Base-by-base conservation (phyloP, 441 rosid genomes). In the Rhodomyrtus psidioides region DNA sequence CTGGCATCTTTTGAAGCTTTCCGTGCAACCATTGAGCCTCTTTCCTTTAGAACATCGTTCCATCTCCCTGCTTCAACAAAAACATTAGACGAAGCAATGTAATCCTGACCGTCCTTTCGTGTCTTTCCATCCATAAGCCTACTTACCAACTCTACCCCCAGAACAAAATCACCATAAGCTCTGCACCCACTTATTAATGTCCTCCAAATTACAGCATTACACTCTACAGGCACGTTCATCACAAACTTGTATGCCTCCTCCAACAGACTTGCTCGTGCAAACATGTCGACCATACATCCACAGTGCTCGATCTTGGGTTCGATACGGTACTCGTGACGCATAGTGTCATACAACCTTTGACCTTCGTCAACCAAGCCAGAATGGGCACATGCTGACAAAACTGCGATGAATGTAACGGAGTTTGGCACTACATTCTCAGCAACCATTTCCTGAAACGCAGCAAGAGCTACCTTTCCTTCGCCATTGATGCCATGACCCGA, bases 401-500 rank as follows among this genome's bases (percentile, higher is more conserved):
- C 87, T 85, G 87, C 89, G 79, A 91, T 85, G 86, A 91, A 91
- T 49, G 93, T 91, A 81, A 88, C 87, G 49, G 83, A 85, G 74
- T 87, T 91, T 4, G 93, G 93, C 85, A 59, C 86, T 83, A 91
- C 87, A 42, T 89, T 88, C 46, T 86, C 91, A 34, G 44, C 79
- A 83, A 84, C 60, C 93, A 90, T 91, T 57, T 84, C 51, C 53
- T 81, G 83, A 81, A 91, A 89, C 23, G 91, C 87, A 85, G 53
- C 85, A 42, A 90, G 85, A 42, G 91, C 90, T 86, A 88, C 87
- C 54, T 84, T 84, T 42, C 90, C 91, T 79, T 85, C 89, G 57
- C 93, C 93, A 85, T 91, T 88, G 57, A 89, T 84, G 86, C 91
- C 93, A 88, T 88, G 86, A 24, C 93, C 93, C 7, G 88, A 87